Percentiles rank a stretch among this genome's conserved stretches.
Evolutionary conservation across 2,329 filamentous ascomycete species (phyloP).

Genomic region (Alternaria conjuncta): DNA sequence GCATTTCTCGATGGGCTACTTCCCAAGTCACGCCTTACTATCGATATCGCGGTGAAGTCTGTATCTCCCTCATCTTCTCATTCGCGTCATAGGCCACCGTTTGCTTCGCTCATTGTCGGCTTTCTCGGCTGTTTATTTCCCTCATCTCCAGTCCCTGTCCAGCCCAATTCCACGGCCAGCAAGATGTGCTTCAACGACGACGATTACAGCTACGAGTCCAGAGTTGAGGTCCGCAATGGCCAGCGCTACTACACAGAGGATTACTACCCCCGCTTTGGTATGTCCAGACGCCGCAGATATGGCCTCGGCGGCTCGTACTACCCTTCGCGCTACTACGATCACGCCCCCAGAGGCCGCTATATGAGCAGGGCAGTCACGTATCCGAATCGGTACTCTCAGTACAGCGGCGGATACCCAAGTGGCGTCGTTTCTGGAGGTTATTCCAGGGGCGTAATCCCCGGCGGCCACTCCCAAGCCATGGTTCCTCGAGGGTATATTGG

Average conservation of each 20-base stretch:
- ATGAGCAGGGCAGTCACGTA: constrained; percentile 1
- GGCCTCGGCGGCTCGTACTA: constrained; percentile 35
- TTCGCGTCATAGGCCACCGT: constrained; percentile 1
- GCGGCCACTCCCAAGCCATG: constrained; percentile 1
- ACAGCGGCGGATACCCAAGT: constrained; percentile 1
- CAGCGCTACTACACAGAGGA: constrained; percentile 15
- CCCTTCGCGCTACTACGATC: constrained; percentile 34
- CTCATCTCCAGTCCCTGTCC: background rate
- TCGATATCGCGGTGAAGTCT: background rate
- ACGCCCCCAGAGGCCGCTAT: constrained; percentile 19
- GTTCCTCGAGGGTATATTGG: background rate
- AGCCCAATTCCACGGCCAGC: background rate
- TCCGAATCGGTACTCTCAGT: constrained; percentile 15
- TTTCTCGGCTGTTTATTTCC: background rate
- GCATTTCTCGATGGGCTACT: background rate
- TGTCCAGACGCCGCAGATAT: constrained; percentile 26
- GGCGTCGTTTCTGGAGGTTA: constrained; percentile 3
- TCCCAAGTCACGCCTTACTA: background rate
- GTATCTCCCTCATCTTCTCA: background rate
- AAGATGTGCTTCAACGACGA: constrained; percentile 36
- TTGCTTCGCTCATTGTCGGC: background rate
- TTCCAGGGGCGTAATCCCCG: constrained; percentile 5
- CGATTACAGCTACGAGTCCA: constrained; percentile 20
- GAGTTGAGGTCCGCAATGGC: constrained; percentile 20
- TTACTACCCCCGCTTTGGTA: constrained; percentile 15